A percentile compares a stretch with the other conserved stretches of the same genome.
Evolutionary conservation across 768 basidiomycete genomes (phyloP).

Genomic region (Kondoa subrosea): DNA sequence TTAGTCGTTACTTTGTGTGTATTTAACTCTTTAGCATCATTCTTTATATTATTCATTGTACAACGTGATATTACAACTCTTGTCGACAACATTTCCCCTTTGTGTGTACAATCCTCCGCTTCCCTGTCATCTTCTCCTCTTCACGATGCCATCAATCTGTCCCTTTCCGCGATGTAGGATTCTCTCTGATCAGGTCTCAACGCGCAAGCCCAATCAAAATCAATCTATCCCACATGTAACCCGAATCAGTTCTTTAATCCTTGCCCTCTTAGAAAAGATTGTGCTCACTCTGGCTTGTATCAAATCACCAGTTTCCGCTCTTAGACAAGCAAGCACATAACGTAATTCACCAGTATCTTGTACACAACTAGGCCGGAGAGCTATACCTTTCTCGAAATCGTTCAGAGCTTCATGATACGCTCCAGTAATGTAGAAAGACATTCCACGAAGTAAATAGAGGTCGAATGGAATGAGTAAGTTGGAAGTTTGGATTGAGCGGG

Average conservation of each 20-base stretch:
- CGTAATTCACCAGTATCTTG: constrained; percentile 8
- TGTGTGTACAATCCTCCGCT: neutral
- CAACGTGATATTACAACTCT: neutral
- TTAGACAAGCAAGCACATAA: constrained; percentile 1
- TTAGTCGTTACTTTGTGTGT: too few species aligned
- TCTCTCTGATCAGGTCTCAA: neutral
- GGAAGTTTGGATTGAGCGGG: neutral
- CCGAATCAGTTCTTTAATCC: neutral
- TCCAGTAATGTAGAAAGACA: neutral
- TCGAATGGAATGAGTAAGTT: constrained; percentile 3
- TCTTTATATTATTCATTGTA: too few species aligned
- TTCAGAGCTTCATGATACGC: neutral
- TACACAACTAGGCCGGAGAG: neutral
- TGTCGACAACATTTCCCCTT: neutral
- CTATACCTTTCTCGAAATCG: neutral
- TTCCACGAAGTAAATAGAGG: constrained; percentile 1
- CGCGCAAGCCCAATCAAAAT: neutral
- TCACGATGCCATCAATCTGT: neutral
- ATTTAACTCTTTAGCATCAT: too few species aligned
- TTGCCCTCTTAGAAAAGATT: neutral
- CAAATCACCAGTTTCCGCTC: neutral
- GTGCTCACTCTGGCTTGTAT: neutral
- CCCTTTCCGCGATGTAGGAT: neutral
- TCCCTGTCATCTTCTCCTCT: neutral
- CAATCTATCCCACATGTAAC: neutral